These are phyloP conservation scores for Arachis hypogaea DNA, from an alignment of 306 rosid genomes.

Conservation along the genomic window DNA sequence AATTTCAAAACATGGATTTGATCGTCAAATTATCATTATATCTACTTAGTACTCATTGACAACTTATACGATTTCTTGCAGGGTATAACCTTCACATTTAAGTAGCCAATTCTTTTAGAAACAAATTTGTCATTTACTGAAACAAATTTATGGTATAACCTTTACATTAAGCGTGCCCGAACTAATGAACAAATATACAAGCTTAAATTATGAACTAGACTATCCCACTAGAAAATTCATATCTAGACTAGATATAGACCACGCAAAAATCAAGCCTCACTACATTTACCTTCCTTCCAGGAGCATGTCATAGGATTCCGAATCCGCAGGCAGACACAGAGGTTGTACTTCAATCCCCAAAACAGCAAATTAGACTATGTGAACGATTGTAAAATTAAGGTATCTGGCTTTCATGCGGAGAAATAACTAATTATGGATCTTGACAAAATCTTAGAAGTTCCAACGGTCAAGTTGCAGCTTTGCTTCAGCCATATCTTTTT, in stretches of 20 bases:
- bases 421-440: conserved; percentile 34
- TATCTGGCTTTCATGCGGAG: too few relatives aligned
- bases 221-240: conserved; percentile 1
- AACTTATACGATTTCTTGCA: too few relatives aligned
- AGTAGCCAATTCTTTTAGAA: too few relatives aligned
- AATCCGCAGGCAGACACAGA: background rate
- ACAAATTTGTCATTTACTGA: too few relatives aligned
- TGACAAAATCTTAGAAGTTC: conserved; percentile 58
- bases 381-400: background rate
- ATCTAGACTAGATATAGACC: background rate
- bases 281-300: conserved; percentile 15
- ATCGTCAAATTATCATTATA: too few relatives aligned
- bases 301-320: conserved; percentile 19
- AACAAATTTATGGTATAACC: too few relatives aligned
- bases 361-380: conserved; percentile 9
- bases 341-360: conserved; percentile 16
- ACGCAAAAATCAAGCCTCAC: background rate
- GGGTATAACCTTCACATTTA: too few relatives aligned
- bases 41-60: too few relatives aligned
- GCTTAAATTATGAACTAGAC: background rate
- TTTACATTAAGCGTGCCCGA: background rate
- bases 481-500: conserved; percentile 98
- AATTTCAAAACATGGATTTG: too few relatives aligned
- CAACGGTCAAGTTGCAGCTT: conserved; percentile 82
- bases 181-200: background rate